Conservation (phyloP, 75 land plant genomes). For the Pinus tabuliformis region DNA sequence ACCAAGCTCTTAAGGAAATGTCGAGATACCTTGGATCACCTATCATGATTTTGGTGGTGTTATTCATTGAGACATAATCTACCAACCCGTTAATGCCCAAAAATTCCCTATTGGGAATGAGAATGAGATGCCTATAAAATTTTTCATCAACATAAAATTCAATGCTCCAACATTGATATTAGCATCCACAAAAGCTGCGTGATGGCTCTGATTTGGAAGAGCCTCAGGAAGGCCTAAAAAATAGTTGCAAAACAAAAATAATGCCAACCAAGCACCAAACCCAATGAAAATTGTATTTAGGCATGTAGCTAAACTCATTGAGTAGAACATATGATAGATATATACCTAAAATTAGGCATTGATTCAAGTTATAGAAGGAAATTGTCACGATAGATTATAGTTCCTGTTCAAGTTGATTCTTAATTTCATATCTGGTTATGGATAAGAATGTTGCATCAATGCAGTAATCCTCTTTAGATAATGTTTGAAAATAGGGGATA, state of each 20-base stretch:
- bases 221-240: not conserved
- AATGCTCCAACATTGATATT: not conserved
- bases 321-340: not conserved
- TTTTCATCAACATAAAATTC: not conserved
- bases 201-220: slow-evolving; percentile 4
- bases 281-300: too few relatives aligned
- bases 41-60: not conserved
- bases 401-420: slow-evolving; percentile 52
- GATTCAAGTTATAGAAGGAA: not conserved
- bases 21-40: not conserved
- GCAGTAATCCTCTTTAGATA: slow-evolving; percentile 74
- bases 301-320: not conserved
- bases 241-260: slow-evolving; percentile 1
- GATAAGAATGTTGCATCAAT: slow-evolving; percentile 72
- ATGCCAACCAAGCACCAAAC: slow-evolving; percentile 3
- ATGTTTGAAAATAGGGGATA: slow-evolving; percentile 92
- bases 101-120: not conserved
- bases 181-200: slow-evolving; percentile 6
- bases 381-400: slow-evolving; percentile 33
- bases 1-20: not conserved
- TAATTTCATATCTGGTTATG: slow-evolving; percentile 55
- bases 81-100: not conserved
- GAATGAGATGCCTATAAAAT: not conserved
- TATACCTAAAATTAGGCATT: not conserved
- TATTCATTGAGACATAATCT: not conserved